Evolutionary conservation across 441 rosid genomes (phyloP).

Genomic region (California macrophylla): DNA sequence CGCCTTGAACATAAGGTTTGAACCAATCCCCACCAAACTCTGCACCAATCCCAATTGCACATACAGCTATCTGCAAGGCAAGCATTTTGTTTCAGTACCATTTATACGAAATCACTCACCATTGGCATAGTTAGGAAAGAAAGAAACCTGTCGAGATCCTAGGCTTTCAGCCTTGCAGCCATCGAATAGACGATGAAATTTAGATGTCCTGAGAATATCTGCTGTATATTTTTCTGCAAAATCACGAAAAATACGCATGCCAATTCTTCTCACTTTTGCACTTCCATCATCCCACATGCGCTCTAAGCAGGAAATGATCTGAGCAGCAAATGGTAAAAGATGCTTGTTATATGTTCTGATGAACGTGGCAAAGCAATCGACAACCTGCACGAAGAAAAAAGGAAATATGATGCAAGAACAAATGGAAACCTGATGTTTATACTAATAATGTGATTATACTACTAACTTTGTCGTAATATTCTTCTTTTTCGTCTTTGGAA

Average conservation of each 20-base stretch:
- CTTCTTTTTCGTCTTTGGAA: neutral
- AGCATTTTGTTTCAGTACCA: neutral
- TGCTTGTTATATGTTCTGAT: neutral
- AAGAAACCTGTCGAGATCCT: neutral
- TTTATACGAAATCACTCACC: neutral
- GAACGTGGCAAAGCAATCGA: neutral
- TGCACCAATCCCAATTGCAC: neutral
- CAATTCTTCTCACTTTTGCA: neutral
- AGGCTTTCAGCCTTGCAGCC: neutral
- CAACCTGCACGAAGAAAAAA: neutral
- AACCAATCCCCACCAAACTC: neutral
- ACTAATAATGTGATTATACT: neutral
- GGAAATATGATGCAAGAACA: neutral
- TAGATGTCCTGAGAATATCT: neutral
- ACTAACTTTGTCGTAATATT: neutral
- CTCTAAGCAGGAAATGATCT: neutral
- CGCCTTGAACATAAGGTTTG: neutral
- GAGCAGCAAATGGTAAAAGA: neutral
- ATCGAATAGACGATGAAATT: neutral
- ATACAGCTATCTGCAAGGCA: neutral
- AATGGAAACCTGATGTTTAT: too few species aligned
- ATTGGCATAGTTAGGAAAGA: too few species aligned
- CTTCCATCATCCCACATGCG: neutral
- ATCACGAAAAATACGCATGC: neutral
- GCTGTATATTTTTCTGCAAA: neutral